These are phyloP conservation scores for Nannizziopsis barbatae DNA, from an alignment of 2,329 filamentous ascomycete species.

Conservation along the genomic window DNA sequence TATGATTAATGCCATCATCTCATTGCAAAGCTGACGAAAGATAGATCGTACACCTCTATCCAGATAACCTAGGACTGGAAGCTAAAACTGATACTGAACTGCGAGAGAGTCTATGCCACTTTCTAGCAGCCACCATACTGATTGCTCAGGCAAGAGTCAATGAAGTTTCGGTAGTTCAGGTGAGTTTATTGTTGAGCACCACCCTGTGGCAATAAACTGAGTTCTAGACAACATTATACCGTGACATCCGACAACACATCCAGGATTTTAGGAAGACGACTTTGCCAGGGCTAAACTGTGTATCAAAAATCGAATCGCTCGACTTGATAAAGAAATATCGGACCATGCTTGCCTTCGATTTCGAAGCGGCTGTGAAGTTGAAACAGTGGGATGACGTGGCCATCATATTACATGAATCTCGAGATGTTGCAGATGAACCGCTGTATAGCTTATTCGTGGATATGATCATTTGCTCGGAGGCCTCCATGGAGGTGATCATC, in stretches of 20 bases:
- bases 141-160: constrained; percentile 40
- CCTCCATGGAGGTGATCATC: constrained; percentile 28
- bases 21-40: constrained; percentile 17
- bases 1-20: constrained; percentile 15
- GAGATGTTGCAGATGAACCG: constrained; percentile 26
- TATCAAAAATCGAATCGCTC: constrained; percentile 35
- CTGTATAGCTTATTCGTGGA: constrained; percentile 57
- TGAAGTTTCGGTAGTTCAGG: constrained; percentile 31
- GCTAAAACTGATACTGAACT: constrained; percentile 41
- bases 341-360: constrained; percentile 61
- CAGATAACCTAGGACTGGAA: constrained; percentile 16
- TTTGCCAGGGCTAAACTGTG: constrained; percentile 29
- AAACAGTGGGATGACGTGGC: constrained; percentile 57
- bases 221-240: constrained; percentile 48
- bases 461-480: constrained; percentile 46
- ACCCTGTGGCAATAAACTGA: background rate
- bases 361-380: constrained; percentile 60
- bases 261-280: constrained; percentile 44
- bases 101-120: constrained; percentile 59
- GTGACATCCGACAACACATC: constrained; percentile 50
- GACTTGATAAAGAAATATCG: constrained; percentile 52
- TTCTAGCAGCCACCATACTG: constrained; percentile 44
- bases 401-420: constrained; percentile 44
- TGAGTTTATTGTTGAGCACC: constrained; percentile 17
- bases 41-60: constrained; percentile 35